Base-by-base conservation (phyloP, 83 land plant genomes). In the Thuja plicata region DNA sequence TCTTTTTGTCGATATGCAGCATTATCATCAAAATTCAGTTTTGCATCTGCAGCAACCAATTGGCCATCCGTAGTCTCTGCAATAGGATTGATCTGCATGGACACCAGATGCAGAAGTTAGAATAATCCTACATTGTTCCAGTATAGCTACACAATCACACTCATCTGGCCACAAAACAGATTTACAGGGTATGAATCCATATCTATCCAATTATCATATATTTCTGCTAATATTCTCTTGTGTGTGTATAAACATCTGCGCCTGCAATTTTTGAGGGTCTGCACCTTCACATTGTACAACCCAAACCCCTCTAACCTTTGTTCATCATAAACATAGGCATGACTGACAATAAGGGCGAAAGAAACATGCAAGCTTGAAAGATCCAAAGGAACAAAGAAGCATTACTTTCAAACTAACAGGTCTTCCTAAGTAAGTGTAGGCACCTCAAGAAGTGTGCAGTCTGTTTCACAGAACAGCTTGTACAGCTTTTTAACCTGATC, bases 1-100 rank as follows among this genome's bases (percentile, higher is more conserved):
- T 95, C 98, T 88, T 96, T 96, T 85, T 97, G 99, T 54, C 99
- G 96, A 86, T 93, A 98, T 45, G 97, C 96, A 88, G 99, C 99
- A 95, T 98, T 98, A 89, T 97, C 99, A 91, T 98, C 99, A 92
- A 98, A 98, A 91, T 98, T 98, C 85, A 98, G 90, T 87, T 98
- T 97, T 55, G 99, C 99, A 94, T 98, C 99, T 88, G 99, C 99
- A 48, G 99, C 99, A 34, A 98, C 97, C 84, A 98, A 88, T 90
- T 91, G 90, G 45, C 94, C 94, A 86, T 95, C 96, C 32, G 96
- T 87, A 87, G 99, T 98, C 95, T 97, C 99, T 24, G 98, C 99
- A 78, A 98, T 92, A 17, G 99, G 99, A 92, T 98, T 98, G 40
- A 98, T 95, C 99, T 98, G 87, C 73, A 27, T 66, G 7, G 30